phyloP scores from a whole-genome alignment of 306 rosid genomes.

The Abrus precatorius region DNA sequence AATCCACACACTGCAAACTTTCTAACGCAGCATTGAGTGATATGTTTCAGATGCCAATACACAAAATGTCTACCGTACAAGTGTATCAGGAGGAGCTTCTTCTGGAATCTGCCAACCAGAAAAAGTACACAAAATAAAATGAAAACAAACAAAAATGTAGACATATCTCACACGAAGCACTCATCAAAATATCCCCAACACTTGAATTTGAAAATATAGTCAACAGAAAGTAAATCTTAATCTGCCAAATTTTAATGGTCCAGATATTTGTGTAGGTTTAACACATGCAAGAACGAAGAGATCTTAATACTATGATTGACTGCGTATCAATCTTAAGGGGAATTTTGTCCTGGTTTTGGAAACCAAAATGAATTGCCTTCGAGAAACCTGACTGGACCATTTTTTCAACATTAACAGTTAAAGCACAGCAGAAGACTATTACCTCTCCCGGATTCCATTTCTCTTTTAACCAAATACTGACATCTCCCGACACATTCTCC shows the following conservation, averaged over 20 bases:
- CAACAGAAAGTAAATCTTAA: conserved; percentile 1
- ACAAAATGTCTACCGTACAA: conserved; percentile 45
- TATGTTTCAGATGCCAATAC: background rate
- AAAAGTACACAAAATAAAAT: background rate
- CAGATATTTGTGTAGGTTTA: background rate
- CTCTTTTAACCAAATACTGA: conserved; percentile 75
- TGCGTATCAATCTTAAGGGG: background rate
- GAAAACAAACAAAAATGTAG: background rate
- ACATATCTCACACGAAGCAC: conserved; percentile 27
- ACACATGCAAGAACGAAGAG: conserved; percentile 11
- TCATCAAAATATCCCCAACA: background rate
- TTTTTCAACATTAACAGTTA: conserved; percentile 13
- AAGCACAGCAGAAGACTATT: conserved; percentile 33
- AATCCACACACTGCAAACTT: background rate
- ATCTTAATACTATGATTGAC: background rate
- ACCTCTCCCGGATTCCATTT: conserved; percentile 97
- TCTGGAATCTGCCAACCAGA: conserved; percentile 69
- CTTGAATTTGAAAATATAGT: background rate
- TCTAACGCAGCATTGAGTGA: background rate
- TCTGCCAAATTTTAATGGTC: background rate
- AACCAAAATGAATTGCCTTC: conserved; percentile 1
- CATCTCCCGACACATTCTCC: conserved; percentile 58
- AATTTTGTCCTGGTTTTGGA: background rate
- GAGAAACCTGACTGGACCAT: background rate
- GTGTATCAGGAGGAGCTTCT: conserved; percentile 71